These are phyloP conservation scores for Sporothrix curviconia DNA, from an alignment of 2,329 filamentous ascomycete genomes.

Conservation along the genomic window DNA sequence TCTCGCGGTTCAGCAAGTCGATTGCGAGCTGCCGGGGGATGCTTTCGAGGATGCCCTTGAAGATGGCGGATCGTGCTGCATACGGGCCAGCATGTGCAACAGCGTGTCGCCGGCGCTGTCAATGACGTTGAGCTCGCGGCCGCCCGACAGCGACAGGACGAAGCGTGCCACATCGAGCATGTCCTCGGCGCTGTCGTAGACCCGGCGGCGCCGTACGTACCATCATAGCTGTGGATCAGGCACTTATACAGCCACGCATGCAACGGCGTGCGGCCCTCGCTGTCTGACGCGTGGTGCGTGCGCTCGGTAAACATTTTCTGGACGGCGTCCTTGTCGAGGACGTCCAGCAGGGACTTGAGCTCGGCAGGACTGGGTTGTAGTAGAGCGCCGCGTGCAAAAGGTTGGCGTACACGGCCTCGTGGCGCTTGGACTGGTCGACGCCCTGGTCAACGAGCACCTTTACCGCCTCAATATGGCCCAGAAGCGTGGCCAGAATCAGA, in stretches of 20 bases:
- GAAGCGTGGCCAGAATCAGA: constrained; percentile 57
- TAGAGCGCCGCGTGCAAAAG: constrained; percentile 55
- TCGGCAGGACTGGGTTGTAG: constrained; percentile 28
- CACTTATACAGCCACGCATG: constrained; percentile 44
- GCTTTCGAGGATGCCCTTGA: constrained; percentile 44
- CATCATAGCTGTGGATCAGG: background rate
- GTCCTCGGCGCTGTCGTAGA: constrained; percentile 26
- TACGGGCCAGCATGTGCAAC: constrained; percentile 49
- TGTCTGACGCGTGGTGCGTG: constrained; percentile 34
- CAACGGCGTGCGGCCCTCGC: constrained; percentile 56
- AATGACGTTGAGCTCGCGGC: constrained; percentile 50
- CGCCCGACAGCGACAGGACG: constrained; percentile 48
- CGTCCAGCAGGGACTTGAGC: constrained; percentile 44
- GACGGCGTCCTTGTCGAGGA: constrained; percentile 53
- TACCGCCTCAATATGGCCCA: constrained; percentile 47
- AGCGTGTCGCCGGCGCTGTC: constrained; percentile 60
- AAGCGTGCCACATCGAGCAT: constrained; percentile 38
- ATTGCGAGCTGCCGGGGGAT: constrained; percentile 37
- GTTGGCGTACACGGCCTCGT: constrained; percentile 52
- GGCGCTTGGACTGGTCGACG: constrained; percentile 61
- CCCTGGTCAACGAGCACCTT: constrained; percentile 60
- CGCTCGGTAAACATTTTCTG: constrained; percentile 54
- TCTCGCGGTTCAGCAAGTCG: constrained; percentile 59
- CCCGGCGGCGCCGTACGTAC: constrained; percentile 3
- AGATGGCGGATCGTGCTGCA: constrained; percentile 31